A percentile compares a stretch with the other conserved stretches of the same genome.
These are phyloP conservation scores for Chlorella sp. DNA, from an alignment of 139 green algal genomes.

Conservation along the genomic window DNA sequence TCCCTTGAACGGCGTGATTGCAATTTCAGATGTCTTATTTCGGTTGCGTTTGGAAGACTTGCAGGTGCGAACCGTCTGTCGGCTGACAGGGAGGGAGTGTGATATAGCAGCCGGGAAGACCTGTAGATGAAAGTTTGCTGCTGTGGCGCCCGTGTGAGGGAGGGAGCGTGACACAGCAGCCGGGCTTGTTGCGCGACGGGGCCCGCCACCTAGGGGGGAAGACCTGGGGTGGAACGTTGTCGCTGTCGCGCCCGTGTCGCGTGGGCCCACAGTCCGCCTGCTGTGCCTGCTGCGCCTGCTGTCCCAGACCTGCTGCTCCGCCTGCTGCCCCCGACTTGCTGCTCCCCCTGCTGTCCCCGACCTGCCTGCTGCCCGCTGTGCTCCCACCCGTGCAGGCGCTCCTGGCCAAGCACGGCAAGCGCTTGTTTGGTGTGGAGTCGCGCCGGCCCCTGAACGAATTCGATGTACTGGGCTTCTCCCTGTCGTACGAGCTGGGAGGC, in stretches of 20 bases:
- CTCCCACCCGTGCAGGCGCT: conserved; percentile 32
- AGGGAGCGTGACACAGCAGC: not conserved
- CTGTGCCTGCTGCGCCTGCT: not conserved
- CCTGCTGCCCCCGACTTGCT: not conserved
- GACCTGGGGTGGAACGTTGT: too few species aligned
- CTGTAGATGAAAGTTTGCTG: too few species aligned
- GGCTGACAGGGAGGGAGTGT: too few species aligned
- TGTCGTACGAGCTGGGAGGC: conserved; percentile 69
- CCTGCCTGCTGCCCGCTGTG: not conserved
- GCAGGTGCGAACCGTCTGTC: too few species aligned
- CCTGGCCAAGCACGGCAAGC: conserved; percentile 52
- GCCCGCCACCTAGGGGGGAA: too few species aligned
- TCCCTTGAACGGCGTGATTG: not conserved
- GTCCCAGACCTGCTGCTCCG: not conserved
- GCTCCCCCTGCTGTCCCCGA: not conserved
- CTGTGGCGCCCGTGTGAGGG: too few species aligned
- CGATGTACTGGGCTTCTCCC: conserved; percentile 71
- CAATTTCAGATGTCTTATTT: too few species aligned
- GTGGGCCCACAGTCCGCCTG: not conserved
- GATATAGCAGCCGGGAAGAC: too few species aligned
- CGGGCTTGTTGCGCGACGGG: too few species aligned
- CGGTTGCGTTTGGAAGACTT: too few species aligned
- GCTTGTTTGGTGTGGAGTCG: conserved; percentile 73
- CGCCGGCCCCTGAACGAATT: conserved; percentile 61
- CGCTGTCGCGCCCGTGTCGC: too few species aligned